A percentile compares a stretch with the other conserved stretches of the same genome.
Conservation (phyloP, 345 rosid species). For the Microcos paniculata region DNA sequence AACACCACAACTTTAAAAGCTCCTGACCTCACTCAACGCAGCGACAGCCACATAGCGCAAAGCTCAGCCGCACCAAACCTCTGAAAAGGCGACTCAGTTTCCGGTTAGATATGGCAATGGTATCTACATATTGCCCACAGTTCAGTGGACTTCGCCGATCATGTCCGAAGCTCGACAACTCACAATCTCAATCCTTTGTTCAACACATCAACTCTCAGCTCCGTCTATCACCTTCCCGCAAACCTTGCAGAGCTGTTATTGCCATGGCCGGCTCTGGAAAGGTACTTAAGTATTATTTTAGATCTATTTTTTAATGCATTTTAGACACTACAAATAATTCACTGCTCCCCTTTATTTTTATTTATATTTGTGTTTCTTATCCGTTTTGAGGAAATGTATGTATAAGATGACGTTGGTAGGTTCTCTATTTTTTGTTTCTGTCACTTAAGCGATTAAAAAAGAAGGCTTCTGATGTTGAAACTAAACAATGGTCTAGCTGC, state of each 20-base stretch:
- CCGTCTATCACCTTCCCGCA: constrained; percentile 53
- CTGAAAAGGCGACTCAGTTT: background rate
- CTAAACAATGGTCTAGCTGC: background rate
- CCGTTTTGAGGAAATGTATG: background rate
- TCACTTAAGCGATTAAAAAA: background rate
- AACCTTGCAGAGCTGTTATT: constrained; percentile 53
- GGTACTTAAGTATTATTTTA: constrained; percentile 33
- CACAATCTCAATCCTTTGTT: constrained; percentile 37
- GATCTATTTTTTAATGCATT: background rate
- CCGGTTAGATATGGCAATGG: constrained; percentile 44
- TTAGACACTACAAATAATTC: background rate
- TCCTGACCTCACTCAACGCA: background rate
- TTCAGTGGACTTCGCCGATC: constrained; percentile 62
- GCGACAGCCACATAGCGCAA: background rate
- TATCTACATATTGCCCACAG: constrained; percentile 51
- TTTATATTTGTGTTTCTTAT: background rate
- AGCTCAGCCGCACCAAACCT: background rate
- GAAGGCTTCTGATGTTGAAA: background rate
- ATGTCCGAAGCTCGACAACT: constrained; percentile 40
- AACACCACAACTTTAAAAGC: background rate
- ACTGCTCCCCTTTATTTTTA: background rate
- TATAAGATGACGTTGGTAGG: background rate
- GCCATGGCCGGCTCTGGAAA: constrained; percentile 95
- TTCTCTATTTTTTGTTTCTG: background rate
- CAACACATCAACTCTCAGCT: constrained; percentile 46